These are phyloP conservation scores for Diversispora eburnea DNA, from an alignment of 192 early-diverging fungal genomes.

Conservation along the genomic window DNA sequence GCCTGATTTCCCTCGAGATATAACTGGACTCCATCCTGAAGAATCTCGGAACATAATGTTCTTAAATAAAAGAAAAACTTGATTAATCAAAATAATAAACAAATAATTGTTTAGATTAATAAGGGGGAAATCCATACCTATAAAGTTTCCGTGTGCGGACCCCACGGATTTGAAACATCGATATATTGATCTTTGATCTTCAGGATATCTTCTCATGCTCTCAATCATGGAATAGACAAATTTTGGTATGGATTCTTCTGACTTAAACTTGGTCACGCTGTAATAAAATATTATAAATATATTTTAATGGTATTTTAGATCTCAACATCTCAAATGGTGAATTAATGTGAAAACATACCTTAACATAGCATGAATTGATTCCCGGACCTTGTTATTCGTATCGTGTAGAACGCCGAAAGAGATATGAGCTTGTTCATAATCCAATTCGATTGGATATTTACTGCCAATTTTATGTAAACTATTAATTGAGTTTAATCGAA, in stretches of 20 bases:
- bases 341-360: slow-evolving; percentile 41
- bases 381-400: slow-evolving; percentile 58
- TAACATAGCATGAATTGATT: slow-evolving; percentile 71
- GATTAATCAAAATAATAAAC: slow-evolving; percentile 24
- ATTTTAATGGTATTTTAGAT: neutral
- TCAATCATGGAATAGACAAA: slow-evolving; percentile 58
- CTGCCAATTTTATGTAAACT: slow-evolving; percentile 71
- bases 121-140: slow-evolving; percentile 36
- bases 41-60: slow-evolving; percentile 22
- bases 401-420: slow-evolving; percentile 77
- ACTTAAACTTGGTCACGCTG: slow-evolving; percentile 48
- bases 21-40: slow-evolving; percentile 15
- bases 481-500: slow-evolving; percentile 77
- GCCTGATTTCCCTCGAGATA: slow-evolving; percentile 16
- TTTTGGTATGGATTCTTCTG: slow-evolving; percentile 40
- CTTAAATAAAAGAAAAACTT: slow-evolving; percentile 46
- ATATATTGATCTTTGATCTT: slow-evolving; percentile 70
- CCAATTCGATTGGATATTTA: slow-evolving; percentile 51
- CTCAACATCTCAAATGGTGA: neutral
- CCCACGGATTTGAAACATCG: slow-evolving; percentile 65
- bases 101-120: slow-evolving; percentile 23
- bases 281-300: slow-evolving; percentile 13
- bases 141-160: slow-evolving; percentile 50
- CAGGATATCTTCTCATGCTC: slow-evolving; percentile 63
- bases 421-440: slow-evolving; percentile 71